Conservation (phyloP, 2,329 filamentous ascomycete species). For the Xylaria sp. region DNA sequence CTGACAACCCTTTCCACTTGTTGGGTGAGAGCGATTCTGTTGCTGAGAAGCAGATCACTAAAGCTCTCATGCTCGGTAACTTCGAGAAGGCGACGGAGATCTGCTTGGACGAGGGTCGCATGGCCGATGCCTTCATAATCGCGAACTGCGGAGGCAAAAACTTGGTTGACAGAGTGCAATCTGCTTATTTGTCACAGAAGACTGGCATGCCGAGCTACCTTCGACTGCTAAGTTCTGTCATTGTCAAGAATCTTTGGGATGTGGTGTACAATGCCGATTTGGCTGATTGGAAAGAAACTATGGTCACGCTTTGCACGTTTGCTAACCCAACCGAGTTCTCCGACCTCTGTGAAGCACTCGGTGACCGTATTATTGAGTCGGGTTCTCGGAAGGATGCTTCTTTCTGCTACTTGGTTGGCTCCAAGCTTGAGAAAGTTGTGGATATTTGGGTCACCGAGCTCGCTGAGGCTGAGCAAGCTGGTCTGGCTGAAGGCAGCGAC, state of each 20-base stretch:
- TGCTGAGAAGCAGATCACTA: constrained; percentile 81
- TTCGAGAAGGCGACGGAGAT: constrained; percentile 87
- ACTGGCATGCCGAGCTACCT: constrained; percentile 83
- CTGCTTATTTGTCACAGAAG: constrained; percentile 81
- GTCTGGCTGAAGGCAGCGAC: constrained; percentile 64
- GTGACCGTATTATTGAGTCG: constrained; percentile 80
- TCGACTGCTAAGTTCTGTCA: constrained; percentile 82
- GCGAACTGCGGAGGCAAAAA: constrained; percentile 94
- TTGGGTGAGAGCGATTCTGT: constrained; percentile 77
- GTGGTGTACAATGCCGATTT: constrained; percentile 94
- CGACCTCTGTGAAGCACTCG: constrained; percentile 89
- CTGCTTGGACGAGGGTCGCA: constrained; percentile 79
- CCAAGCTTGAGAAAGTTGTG: constrained; percentile 95
- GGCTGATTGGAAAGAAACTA: constrained; percentile 91
- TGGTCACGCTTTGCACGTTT: constrained; percentile 94
- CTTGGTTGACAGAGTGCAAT: constrained; percentile 88
- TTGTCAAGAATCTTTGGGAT: constrained; percentile 96
- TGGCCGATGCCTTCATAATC: constrained; percentile 96
- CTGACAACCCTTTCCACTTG: constrained; percentile 89
- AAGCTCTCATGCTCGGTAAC: constrained; percentile 79
- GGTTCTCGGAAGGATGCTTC: constrained; percentile 80
- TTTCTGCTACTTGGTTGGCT: constrained; percentile 93
- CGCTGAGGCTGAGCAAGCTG: constrained; percentile 72
- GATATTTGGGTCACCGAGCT: constrained; percentile 90
- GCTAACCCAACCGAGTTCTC: constrained; percentile 87